These are phyloP conservation scores for Pyricularia grisea DNA, from an alignment of 2,329 filamentous ascomycete species.

Conservation along the genomic window DNA sequence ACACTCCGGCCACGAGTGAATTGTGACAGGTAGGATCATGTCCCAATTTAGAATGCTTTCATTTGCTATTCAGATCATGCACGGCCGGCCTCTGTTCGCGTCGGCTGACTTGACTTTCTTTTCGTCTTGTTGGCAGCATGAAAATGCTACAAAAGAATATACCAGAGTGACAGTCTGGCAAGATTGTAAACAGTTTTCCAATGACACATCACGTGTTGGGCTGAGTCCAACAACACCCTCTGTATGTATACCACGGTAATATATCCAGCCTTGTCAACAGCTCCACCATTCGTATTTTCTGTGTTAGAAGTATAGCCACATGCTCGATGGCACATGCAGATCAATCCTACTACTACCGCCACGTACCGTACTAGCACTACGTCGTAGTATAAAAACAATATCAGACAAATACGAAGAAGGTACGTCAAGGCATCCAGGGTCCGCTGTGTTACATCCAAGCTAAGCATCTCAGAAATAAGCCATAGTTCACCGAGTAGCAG, in stretches of 20 bases:
- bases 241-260: no score
- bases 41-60: neutral
- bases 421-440: neutral
- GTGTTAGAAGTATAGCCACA: neutral
- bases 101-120: neutral
- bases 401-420: no score
- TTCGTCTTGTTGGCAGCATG: neutral
- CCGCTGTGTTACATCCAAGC: neutral
- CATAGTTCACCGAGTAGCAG: neutral
- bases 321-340: neutral
- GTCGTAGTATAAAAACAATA: no score
- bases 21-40: no score
- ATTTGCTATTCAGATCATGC: neutral
- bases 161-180: neutral
- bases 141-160: neutral
- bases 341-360: neutral
- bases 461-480: neutral
- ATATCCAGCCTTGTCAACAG: neutral
- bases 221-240: no score
- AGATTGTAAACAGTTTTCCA: neutral
- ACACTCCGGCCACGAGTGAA: no score
- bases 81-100: neutral
- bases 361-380: no score
- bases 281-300: neutral
- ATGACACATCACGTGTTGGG: no score